Conservation (phyloP, 2,329 filamentous ascomycete species). For the Calonectria fujianensis region DNA sequence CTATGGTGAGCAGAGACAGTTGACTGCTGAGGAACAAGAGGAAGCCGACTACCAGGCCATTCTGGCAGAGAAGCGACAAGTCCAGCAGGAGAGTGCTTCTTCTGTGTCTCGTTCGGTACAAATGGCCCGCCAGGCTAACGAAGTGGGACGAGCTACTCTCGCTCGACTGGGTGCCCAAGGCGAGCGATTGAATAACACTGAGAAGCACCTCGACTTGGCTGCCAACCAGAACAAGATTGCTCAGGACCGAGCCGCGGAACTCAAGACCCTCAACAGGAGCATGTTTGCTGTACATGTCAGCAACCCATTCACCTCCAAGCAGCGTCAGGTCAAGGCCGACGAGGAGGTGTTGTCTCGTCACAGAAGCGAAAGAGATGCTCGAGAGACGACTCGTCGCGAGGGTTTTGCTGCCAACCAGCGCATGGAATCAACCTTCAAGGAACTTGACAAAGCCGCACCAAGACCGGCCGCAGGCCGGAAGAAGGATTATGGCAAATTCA, state of each 20-base stretch:
- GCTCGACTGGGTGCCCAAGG: slow-evolving; percentile 85
- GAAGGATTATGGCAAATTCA: slow-evolving; percentile 77
- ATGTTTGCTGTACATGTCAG: slow-evolving; percentile 92
- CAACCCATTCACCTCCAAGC: slow-evolving; percentile 85
- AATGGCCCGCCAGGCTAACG: slow-evolving; percentile 66
- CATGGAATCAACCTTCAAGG: slow-evolving; percentile 71
- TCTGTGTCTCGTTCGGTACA: slow-evolving; percentile 63
- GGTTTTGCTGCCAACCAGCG: slow-evolving; percentile 71
- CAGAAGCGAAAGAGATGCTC: slow-evolving; percentile 78
- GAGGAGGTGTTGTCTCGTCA: slow-evolving; percentile 82
- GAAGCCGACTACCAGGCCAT: slow-evolving; percentile 80
- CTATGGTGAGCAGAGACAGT: slow-evolving; percentile 82
- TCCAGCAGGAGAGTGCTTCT: slow-evolving; percentile 83
- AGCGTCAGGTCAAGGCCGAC: slow-evolving; percentile 78
- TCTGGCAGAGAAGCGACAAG: slow-evolving; percentile 74
- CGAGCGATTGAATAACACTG: slow-evolving; percentile 87
- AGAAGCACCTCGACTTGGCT: slow-evolving; percentile 88
- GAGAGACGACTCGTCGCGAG: slow-evolving; percentile 76
- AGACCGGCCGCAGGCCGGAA: slow-evolving; percentile 57
- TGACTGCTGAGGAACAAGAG: slow-evolving; percentile 89
- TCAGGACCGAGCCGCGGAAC: slow-evolving; percentile 86
- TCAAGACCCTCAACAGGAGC: slow-evolving; percentile 89
- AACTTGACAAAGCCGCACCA: slow-evolving; percentile 58
- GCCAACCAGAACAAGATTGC: slow-evolving; percentile 84
- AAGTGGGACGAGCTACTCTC: slow-evolving; percentile 81